phyloP scores from a whole-genome alignment of 148 eudicot species.

The Polygonum aviculare region DNA sequence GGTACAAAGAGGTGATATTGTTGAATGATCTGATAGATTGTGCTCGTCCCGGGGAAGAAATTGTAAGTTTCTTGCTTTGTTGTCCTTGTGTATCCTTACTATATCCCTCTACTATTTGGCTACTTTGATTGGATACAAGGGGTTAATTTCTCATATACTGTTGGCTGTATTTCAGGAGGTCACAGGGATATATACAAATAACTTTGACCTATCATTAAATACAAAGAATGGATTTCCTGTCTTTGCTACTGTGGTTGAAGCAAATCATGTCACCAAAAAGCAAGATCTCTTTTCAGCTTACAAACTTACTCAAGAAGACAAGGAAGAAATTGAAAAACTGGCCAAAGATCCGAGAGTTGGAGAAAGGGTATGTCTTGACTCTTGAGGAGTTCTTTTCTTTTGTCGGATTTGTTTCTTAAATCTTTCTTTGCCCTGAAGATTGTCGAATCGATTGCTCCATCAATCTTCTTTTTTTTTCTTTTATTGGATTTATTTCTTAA shows the following conservation, averaged over 20 bases:
- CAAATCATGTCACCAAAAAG: constrained; percentile 84
- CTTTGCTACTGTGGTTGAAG: constrained; percentile 95
- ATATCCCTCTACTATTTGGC: not conserved
- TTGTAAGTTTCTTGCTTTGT: constrained; percentile 31
- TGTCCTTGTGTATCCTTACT: not conserved
- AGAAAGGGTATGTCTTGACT: constrained; percentile 66
- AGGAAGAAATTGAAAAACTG: constrained; percentile 85
- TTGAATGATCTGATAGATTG: constrained; percentile 91
- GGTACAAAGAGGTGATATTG: constrained; percentile 95
- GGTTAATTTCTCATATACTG: constrained; percentile 8
- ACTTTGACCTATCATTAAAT: constrained; percentile 82
- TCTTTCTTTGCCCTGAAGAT: constrained; percentile 31
- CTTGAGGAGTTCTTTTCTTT: not conserved
- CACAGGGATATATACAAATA: constrained; percentile 89
- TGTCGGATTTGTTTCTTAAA: not conserved
- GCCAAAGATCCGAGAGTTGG: constrained; percentile 89
- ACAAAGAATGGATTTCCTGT: constrained; percentile 96
- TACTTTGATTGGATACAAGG: not conserved
- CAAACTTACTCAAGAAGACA: constrained; percentile 91
- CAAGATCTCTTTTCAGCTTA: constrained; percentile 93
- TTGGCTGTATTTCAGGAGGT: constrained; percentile 58
- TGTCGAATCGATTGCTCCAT: constrained; percentile 89
- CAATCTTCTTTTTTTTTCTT: constrained; percentile 30
- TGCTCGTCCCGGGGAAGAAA: constrained; percentile 99
- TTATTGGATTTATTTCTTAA: not conserved